Evolutionary conservation across 305 asterid genomes (phyloP), one percentile per base, ranked within the genome.

Genomic region (Galium porrigens): DNA sequence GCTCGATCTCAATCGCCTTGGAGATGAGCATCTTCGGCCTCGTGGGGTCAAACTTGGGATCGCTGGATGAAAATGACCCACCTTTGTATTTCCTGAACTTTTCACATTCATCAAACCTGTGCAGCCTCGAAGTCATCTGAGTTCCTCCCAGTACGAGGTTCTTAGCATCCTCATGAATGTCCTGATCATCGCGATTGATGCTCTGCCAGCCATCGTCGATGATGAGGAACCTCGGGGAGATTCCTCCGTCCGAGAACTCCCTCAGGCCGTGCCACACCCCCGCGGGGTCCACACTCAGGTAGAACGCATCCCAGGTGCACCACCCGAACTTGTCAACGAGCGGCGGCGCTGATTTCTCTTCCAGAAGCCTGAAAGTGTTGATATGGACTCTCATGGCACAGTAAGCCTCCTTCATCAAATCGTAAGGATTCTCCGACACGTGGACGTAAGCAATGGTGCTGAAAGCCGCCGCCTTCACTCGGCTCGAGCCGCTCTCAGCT

Each of bases 271-370:
- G 74, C 91, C 91, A 88, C 9, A 85, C 72, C 0, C 95, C 94
- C 4, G 84, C 85, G 3, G 95, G 95, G 61, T 88, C 94, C 18
- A 88, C 95, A 0, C 91, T 84, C 42, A 88, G 63, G 67, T 85
- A 85, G 68, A 88, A 88, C 0, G 95, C 94, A 48, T 85, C 95
- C 95, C 95, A 85, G 10, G 95, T 88, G 73, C 95, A 88, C 95
- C 95, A 88, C 9, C 72, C 72, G 2, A 68, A 68, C 54, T 32
- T 68, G 27, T 68, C 81, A 25, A 83, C 84, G 41, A 86, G 25
- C 0, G 88, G 73, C 33, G 94, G 88, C 15, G 82, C 58, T 20
- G 91, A 27, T 65, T 88, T 88, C 74, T 85, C 96, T 72, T 86
- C 96, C 46, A 77, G 68, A 29, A 88, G 91, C 70, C 75, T 82